Evolutionary conservation across 352 stramenopile species (phyloP), one percentile per base, ranked within the genome.

Genomic region (Globisporangium nunn): DNA sequence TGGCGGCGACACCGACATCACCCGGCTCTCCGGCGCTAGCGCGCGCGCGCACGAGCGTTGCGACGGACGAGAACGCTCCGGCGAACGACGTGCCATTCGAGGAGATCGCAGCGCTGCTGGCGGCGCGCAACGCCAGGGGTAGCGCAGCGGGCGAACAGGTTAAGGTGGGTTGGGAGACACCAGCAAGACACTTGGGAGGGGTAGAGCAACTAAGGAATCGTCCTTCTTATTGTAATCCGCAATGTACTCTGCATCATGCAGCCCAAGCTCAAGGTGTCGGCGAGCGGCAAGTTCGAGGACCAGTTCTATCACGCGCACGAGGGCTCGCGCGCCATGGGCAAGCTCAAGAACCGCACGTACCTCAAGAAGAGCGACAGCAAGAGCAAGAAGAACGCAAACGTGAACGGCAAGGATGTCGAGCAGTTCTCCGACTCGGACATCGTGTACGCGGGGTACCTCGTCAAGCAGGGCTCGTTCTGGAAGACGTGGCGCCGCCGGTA

Each of bases 391-490:
- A 83, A 67, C 28, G 71, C 86, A 48, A 81, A 89, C 53, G 81
- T 86, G 56, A 91, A 82, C 39, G 74, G 75, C 44, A 84, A 84
- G 29, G 81, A 91, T 47, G 78, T 88, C 30, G 85, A 95, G 54
- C 81, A 91, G 66, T 95, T 95, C 60, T 92, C 81, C 11, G 81
- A 92, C 54, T 74, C 85, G 8, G 82, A 95, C 50, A 93, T 95
- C 47, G 71, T 91, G 43, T 87, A 74, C 28, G 74, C 71, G 18
- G 85, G 85, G 6, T 91, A 91, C 54, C 63, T 95, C 37, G 71
- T 91, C 48, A 95, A 95, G 58, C 81, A 90, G 40, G 85, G 85
- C 17, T 95, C 85, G 33, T 95, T 93, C 70, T 95, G 85, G 85
- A 91, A 91, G 62, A 90, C 78, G 6, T 95, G 85, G 85, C 70